Evolutionary conservation across 495 filamentous ascomycete species (phyloP), one percentile per base, ranked within the genome.

Genomic region (Chlorociboria aeruginascens): DNA sequence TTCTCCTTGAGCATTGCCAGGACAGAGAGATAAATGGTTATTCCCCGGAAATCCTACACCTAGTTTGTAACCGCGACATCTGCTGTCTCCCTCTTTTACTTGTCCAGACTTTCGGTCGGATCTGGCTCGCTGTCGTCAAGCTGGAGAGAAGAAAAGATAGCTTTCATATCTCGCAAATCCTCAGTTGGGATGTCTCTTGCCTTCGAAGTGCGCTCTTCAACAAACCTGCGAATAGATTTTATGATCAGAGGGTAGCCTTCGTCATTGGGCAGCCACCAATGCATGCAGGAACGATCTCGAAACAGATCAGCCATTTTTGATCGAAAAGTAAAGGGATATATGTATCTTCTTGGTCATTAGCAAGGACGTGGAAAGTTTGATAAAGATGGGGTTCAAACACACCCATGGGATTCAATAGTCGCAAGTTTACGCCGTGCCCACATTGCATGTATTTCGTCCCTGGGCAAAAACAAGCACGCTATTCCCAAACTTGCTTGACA

Each of bases 211-310:
- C 85, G 79, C 42, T 89, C 82, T 52, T 85, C 77, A 2, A 83
- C 82, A 63, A 90, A 82, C 25, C 72, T 69, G n/a, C 86, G 79
- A 43, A 93, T 78, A 50, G 73, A 80, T 28, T 82, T 83, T 32
- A 93, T 69, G 30, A 92, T 74, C 6, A 75, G 69, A 3, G 76
- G 74, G 54, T 79, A 82, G 16, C 76, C 79, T 67, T 88, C 83
- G 56, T 88, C 78, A 57, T 89, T 78, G 2, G 88, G 85, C 17
- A 93, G 74, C 88, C 88, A 95, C 86, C 87, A 94, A 33, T 82
- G 73, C 44, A 74, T 70, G 48, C 86, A 70, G 43, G 79, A 80
- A 8, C 77, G 73, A 32, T 82, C 68, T 52, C 73, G 66, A 72
- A 87, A 94, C 31, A 83, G 60, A 29, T 79, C 74, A 11, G 84